Conservation (phyloP, 2,329 filamentous ascomycete genomes). For the Rasamsonia emersonii region DNA sequence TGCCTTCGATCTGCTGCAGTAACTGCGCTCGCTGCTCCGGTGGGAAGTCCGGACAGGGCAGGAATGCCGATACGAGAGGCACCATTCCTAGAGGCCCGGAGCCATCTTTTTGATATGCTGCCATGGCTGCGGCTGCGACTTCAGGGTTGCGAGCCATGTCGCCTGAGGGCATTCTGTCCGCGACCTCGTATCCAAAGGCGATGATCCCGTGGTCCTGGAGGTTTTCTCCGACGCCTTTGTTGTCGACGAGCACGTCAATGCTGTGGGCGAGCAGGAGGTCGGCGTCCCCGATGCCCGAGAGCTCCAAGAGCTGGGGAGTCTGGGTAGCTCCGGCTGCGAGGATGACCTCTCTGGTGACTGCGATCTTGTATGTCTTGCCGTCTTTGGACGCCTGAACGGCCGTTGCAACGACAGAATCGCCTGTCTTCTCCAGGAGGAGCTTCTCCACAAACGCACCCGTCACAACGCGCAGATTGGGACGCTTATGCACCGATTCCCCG, state of each 20-base stretch:
- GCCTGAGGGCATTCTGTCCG: background rate
- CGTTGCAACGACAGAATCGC: no score
- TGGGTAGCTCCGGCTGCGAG: constrained; percentile 50
- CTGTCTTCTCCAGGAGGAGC: constrained; percentile 13
- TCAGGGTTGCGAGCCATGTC: background rate
- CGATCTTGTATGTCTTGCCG: constrained; percentile 22
- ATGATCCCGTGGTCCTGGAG: constrained; percentile 35
- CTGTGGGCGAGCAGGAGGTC: constrained; percentile 31
- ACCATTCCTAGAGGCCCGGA: background rate
- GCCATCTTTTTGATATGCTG: background rate
- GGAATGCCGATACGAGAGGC: no score
- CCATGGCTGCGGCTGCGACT: background rate
- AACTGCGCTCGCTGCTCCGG: no score
- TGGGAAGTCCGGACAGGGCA: no score
- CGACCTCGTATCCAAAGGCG: constrained; percentile 6
- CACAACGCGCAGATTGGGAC: constrained; percentile 39
- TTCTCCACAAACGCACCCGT: constrained; percentile 36
- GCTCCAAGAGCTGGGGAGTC: constrained; percentile 53
- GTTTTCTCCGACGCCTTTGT: constrained; percentile 39
- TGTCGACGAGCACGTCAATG: constrained; percentile 34
- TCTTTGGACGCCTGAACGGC: constrained; percentile 36
- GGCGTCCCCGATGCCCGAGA: constrained; percentile 50
- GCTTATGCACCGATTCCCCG: constrained; percentile 19
- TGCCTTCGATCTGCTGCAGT: background rate
- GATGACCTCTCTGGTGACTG: constrained; percentile 43